These are phyloP conservation scores for Begonia masoniana DNA, from an alignment of 306 rosid species.

Conservation along the genomic window DNA sequence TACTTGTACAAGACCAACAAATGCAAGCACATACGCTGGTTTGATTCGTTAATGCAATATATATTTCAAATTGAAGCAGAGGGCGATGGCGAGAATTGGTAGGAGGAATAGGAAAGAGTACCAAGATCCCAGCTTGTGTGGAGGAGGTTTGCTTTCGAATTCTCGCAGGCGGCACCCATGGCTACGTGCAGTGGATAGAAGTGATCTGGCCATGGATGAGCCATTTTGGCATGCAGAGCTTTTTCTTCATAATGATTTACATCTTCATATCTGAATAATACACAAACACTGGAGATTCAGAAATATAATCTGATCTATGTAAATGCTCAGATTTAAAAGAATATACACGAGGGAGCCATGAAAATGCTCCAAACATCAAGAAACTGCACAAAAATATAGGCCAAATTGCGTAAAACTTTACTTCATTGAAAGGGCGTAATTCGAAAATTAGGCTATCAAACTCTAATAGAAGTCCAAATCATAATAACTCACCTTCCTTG, in stretches of 20 bases:
- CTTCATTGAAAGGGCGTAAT: no score
- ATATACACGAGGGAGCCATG: neutral
- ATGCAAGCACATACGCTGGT: no score
- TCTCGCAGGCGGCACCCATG: conserved; percentile 62
- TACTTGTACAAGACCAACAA: no score
- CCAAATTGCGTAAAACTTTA: neutral
- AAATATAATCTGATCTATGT: neutral
- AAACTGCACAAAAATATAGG: neutral
- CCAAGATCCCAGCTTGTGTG: conserved; percentile 51
- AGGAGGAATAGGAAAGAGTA: conserved; percentile 65
- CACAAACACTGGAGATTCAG: neutral
- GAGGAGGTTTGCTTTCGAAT: conserved; percentile 41
- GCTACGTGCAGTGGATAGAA: conserved; percentile 75
- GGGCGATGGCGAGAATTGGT: conserved; percentile 25
- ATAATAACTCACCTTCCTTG: conserved; percentile 59
- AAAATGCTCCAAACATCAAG: neutral
- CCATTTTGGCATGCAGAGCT: conserved; percentile 63
- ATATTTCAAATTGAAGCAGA: no score
- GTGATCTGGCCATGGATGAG: conserved; percentile 77
- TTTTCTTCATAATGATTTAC: conserved; percentile 49
- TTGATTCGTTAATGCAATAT: no score
- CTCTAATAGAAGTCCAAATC: no score
- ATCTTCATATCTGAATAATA: conserved; percentile 47
- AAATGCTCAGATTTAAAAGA: neutral
- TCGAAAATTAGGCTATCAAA: no score